These are phyloP conservation scores for Ophioceras dolichostomum DNA, from an alignment of 2,329 filamentous ascomycete genomes.

Conservation along the genomic window DNA sequence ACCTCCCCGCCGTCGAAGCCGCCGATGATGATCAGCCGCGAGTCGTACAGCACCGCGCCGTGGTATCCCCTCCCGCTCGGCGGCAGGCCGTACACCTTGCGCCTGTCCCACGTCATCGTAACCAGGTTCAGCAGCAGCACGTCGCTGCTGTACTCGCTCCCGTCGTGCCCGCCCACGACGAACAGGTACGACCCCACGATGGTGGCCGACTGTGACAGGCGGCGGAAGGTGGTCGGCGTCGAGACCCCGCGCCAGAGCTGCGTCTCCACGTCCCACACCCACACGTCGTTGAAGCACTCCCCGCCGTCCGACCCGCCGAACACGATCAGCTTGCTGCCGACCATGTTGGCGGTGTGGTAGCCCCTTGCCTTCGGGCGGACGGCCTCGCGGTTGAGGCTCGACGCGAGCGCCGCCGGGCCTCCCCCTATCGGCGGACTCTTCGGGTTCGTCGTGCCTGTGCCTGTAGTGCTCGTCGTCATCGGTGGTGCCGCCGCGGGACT, in stretches of 20 bases:
- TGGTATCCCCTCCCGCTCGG: conserved; percentile 56
- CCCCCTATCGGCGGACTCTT: not conserved
- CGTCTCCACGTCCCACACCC: conserved; percentile 58
- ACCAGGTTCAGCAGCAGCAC: conserved; percentile 57
- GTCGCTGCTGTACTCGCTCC: conserved; percentile 57
- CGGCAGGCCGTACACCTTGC: conserved; percentile 50
- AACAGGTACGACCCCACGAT: conserved; percentile 60
- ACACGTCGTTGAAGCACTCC: conserved; percentile 62
- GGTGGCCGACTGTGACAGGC: conserved; percentile 56
- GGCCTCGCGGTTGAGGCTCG: conserved; percentile 14
- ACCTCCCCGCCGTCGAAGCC: conserved; percentile 58
- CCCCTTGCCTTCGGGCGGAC: conserved; percentile 49
- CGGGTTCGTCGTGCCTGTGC: conserved; percentile 5
- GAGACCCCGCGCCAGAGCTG: conserved; percentile 45
- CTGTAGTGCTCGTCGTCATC: too few relatives aligned
- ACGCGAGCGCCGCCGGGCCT: not conserved
- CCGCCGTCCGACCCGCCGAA: conserved; percentile 59
- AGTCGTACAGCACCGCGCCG: conserved; percentile 53
- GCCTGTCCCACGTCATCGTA: conserved; percentile 62
- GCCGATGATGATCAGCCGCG: conserved; percentile 49
- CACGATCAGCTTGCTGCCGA: conserved; percentile 59
- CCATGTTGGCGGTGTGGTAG: conserved; percentile 64
- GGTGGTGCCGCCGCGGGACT: too few relatives aligned
- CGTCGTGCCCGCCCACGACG: conserved; percentile 58
- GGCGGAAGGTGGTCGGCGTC: conserved; percentile 48